Conservation (phyloP, 2,329 filamentous ascomycete species). For the Davidsoniella virescens region DNA sequence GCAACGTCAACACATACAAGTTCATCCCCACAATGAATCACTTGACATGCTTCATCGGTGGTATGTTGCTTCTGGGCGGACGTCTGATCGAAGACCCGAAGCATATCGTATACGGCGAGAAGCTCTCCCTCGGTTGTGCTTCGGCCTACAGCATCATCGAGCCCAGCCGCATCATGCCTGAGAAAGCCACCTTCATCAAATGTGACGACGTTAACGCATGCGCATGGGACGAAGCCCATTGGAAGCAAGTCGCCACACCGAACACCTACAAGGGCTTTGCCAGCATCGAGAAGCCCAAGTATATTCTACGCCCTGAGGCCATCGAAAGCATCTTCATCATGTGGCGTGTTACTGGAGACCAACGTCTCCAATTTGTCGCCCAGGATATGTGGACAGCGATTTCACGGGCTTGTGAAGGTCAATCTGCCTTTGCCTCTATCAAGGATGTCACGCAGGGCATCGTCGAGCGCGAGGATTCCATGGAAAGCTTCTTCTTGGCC, state of each 20-base stretch:
- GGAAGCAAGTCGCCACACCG: constrained; percentile 19
- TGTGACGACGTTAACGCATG: constrained; percentile 20
- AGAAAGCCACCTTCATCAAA: constrained; percentile 36
- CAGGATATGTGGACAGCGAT: constrained; percentile 60
- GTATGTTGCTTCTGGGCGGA: constrained; percentile 46
- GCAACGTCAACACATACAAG: constrained; percentile 18
- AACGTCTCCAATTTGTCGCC: constrained; percentile 48
- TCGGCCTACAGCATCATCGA: constrained; percentile 44
- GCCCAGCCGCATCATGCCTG: constrained; percentile 44
- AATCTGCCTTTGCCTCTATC: constrained; percentile 48
- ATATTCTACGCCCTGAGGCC: constrained; percentile 58
- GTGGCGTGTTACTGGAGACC: constrained; percentile 55
- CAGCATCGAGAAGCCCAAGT: constrained; percentile 37
- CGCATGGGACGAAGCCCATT: constrained; percentile 20
- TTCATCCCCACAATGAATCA: constrained; percentile 32
- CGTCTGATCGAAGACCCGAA: constrained; percentile 36
- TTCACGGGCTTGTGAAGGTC: constrained; percentile 41
- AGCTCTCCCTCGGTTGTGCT: constrained; percentile 46
- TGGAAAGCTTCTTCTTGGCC: constrained; percentile 51
- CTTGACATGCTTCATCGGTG: constrained; percentile 48
- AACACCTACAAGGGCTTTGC: constrained; percentile 37
- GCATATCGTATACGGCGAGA: constrained; percentile 39
- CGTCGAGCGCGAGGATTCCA: constrained; percentile 17
- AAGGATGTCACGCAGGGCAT: constrained; percentile 36
- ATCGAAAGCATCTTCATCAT: constrained; percentile 70